phyloP scores from a whole-genome alignment of 2,329 filamentous ascomycete genomes.

The Pseudopithomyces chartarum region DNA sequence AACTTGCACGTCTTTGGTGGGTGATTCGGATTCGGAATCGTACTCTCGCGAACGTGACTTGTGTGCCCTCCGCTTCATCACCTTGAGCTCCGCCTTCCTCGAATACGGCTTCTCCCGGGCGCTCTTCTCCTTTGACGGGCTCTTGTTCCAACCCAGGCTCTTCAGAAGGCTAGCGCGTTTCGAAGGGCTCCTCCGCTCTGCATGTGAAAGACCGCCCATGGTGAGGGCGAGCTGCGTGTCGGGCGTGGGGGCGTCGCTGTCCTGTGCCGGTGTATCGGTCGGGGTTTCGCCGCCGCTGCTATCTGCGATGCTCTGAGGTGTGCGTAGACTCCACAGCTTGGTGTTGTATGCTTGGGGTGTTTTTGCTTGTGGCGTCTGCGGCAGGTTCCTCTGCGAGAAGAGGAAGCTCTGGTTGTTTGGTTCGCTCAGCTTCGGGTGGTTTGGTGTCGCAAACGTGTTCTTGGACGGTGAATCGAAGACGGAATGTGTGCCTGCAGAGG shows the following conservation, averaged over 20 bases:
- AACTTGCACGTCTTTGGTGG: slow-evolving; percentile 2
- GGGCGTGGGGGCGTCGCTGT: slow-evolving; percentile 50
- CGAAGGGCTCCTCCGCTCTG: slow-evolving; percentile 36
- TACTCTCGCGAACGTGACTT: slow-evolving; percentile 28
- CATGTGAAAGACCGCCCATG: slow-evolving; percentile 32
- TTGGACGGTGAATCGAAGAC: slow-evolving; percentile 56
- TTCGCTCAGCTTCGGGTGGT: slow-evolving; percentile 53
- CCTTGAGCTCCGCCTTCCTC: slow-evolving; percentile 46
- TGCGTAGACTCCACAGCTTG: slow-evolving; percentile 41
- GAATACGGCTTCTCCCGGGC: slow-evolving; percentile 40
- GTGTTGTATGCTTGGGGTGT: slow-evolving; percentile 42
- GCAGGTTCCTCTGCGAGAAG: slow-evolving; percentile 51
- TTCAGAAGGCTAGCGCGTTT: slow-evolving; percentile 39
- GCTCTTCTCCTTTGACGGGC: slow-evolving; percentile 47
- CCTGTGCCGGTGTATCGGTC: slow-evolving; percentile 47
- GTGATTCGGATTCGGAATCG: slow-evolving; percentile 30
- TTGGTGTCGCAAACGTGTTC: slow-evolving; percentile 39
- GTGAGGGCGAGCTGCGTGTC: slow-evolving; percentile 40
- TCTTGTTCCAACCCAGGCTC: slow-evolving; percentile 34
- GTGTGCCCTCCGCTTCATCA: slow-evolving; percentile 42
- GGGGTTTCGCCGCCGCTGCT: slow-evolving; percentile 57
- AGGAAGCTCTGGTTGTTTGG: slow-evolving; percentile 57
- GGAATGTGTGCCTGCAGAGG: slow-evolving; percentile 36
- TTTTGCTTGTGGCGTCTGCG: slow-evolving; percentile 42
- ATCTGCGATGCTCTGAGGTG: slow-evolving; percentile 44